Evolutionary conservation across 192 early-diverging fungal genomes (phyloP).

Genomic region (Phycomyces blakesleeanus): DNA sequence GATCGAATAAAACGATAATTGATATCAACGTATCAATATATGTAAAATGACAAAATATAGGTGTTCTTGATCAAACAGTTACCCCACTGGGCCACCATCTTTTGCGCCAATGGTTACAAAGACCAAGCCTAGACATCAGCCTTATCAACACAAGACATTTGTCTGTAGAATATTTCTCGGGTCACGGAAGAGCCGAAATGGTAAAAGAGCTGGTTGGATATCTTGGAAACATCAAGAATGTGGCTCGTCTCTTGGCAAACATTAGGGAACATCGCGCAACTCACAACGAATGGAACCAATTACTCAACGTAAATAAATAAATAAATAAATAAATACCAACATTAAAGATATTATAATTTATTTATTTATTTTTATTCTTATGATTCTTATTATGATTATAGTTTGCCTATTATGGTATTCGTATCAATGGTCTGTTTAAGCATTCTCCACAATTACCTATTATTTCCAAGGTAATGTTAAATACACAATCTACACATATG

Average conservation of each 20-base stretch:
- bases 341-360: no score
- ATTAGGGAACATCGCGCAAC: slow-evolving; percentile 44
- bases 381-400: slow-evolving; percentile 26
- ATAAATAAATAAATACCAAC: not conserved
- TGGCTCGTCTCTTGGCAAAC: slow-evolving; percentile 17
- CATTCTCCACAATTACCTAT: slow-evolving; percentile 22
- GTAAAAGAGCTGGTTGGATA: slow-evolving; percentile 38
- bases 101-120: slow-evolving; percentile 65
- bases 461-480: slow-evolving; percentile 21
- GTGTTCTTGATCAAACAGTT: slow-evolving; percentile 58
- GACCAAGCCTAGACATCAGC: slow-evolving; percentile 50
- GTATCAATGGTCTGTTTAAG: slow-evolving; percentile 37
- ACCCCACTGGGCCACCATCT: slow-evolving; percentile 54
- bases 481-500: not conserved
- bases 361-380: no score
- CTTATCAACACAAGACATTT: slow-evolving; percentile 51
- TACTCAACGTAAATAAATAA: slow-evolving; percentile 48
- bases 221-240: slow-evolving; percentile 43
- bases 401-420: slow-evolving; percentile 58
- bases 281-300: slow-evolving; percentile 55
- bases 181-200: slow-evolving; percentile 37
- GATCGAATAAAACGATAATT: not conserved
- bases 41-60: slow-evolving; percentile 26
- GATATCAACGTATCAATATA: not conserved
- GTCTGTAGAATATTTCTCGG: slow-evolving; percentile 50